Base-by-base conservation (phyloP, 371 early-diverging fungal genomes). In the Entomophthora muscae region DNA sequence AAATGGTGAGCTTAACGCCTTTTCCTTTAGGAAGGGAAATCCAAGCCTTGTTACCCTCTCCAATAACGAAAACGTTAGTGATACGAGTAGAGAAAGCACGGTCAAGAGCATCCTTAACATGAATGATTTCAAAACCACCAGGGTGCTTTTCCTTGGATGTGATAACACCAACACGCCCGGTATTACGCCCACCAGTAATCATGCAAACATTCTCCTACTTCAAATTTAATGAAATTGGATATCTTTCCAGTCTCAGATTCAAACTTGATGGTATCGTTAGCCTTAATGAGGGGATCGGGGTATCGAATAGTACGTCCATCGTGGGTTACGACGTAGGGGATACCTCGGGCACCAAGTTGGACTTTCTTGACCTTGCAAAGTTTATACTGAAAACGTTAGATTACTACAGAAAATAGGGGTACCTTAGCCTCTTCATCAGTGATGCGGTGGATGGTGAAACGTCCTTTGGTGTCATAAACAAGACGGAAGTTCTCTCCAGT, bases 221-320 rank as follows among this genome's bases (percentile, higher is more conserved):
- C 96, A 79, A 98, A 95, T 83, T 91, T 91, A 82, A 94, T 76
- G 75, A 85, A 89, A 69, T 91, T 98, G 65, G 79, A 78, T 70
- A 98, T 84, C 89, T 98, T 98, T 75, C 88, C 83, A 61, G 83
- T 81, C 73, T 87, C 95, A 60, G 98, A 70, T 78, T 98, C 93
- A 72, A 98, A 76, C 85, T 96, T 97, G 79, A 99, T 80, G 67
- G 98, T 94, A 83, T 99, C 99, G 89, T 95, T 94, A 71, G 87
- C 91, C 84, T 93, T 90, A 84, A 99, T 87, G 75, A 85, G 71
- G 70, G 99, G 99, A 84, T 99, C 97, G 70, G 95, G 97, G 89
- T 96, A 99, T 75, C 98, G 98, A 80, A 99, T 85, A 72, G 98
- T 98, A 76, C 95, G 93, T 64, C 99, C 99, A 77, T 98, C 98